Evolutionary conservation across 257 asterid species (phyloP), one percentile per base, ranked within the genome.

Genomic region (Euphrasia confusa): DNA sequence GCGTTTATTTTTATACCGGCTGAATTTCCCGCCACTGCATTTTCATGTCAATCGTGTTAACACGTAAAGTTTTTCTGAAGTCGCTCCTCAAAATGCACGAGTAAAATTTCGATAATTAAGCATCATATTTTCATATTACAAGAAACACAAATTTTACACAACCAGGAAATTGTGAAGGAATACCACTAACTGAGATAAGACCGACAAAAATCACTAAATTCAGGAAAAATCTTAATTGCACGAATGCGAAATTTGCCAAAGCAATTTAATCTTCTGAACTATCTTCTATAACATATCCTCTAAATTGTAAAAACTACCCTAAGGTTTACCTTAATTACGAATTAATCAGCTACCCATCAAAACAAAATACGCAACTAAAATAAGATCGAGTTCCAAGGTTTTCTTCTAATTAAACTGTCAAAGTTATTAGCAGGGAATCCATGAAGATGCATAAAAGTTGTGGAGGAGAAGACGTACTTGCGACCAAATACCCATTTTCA

Each of bases 1-100:
- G 97, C 92, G 8, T 69, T 76, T 71, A 90, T 83, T 63, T 69
- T 76, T 65, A 90, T 73, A 62, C 89, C 94, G 53, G 75, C 77
- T 12, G 90, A 72, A 75, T 68, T 63, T 61, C 95, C 97, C 63
- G 88, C 89, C 97, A 90, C 97, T 90, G 85, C 77, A 70, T 45
- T 45, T 11, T 11, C 17, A n/a, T n/a, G n/a, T n/a, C n/a, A n/a
- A n/a, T n/a, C n/a, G n/a, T n/a, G n/a, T n/a, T n/a, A 47, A 47
- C 13, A 47, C 13, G 5, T 2, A 12, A 14, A 13, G 21, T 7
- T 45, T 47, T 11, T 28, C n/a, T n/a, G n/a, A n/a, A 4, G 32
- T 28, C 1, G 4, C 32, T 28, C 32, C 32, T 28, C 33, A 30
- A 3, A 30, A 39, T 10, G 45, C 7, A 39, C 45, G 45, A 10